Evolutionary conservation across 805 yeast species (phyloP).

Genomic region (Cyberlindnera xylosilytica): DNA sequence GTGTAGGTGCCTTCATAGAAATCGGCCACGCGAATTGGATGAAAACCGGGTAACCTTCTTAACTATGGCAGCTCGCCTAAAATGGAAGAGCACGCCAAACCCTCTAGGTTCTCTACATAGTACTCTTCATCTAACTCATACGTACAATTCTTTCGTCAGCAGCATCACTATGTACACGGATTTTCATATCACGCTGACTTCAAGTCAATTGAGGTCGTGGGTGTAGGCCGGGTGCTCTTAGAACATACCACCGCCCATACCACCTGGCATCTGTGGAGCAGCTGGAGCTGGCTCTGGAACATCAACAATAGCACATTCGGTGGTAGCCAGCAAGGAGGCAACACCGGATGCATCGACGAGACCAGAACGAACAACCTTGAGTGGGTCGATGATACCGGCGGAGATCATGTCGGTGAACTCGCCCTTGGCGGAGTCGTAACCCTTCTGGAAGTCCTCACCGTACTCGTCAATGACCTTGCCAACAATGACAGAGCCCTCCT

Average conservation of each 20-base stretch:
- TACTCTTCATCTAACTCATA: not conserved
- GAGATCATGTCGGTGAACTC: slow-evolving; percentile 94
- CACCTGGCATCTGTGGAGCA: slow-evolving; percentile 46
- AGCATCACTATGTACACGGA: slow-evolving; percentile 1
- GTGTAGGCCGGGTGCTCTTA: too few species aligned
- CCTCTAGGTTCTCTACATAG: too few species aligned
- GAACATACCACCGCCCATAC: slow-evolving; percentile 60
- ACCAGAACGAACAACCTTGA: slow-evolving; percentile 97
- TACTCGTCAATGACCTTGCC: slow-evolving; percentile 63
- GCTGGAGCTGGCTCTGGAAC: slow-evolving; percentile 79
- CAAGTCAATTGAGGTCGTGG: not conserved
- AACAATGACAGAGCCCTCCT: slow-evolving; percentile 95
- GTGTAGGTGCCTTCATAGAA: too few species aligned
- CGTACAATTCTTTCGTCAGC: not conserved
- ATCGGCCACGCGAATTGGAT: too few species aligned
- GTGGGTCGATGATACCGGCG: slow-evolving; percentile 97
- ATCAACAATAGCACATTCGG: slow-evolving; percentile 97
- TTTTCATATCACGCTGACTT: not conserved
- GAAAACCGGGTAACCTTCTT: too few species aligned
- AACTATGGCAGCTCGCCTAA: not conserved
- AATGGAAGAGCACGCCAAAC: too few species aligned
- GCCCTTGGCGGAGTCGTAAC: slow-evolving; percentile 92
- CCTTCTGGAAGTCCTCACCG: slow-evolving; percentile 79
- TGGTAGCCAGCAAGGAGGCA: slow-evolving; percentile 95
- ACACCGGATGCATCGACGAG: slow-evolving; percentile 96